These are phyloP conservation scores for Aureobasidium namibiae DNA, from an alignment of 2,329 filamentous ascomycete genomes.

Conservation along the genomic window DNA sequence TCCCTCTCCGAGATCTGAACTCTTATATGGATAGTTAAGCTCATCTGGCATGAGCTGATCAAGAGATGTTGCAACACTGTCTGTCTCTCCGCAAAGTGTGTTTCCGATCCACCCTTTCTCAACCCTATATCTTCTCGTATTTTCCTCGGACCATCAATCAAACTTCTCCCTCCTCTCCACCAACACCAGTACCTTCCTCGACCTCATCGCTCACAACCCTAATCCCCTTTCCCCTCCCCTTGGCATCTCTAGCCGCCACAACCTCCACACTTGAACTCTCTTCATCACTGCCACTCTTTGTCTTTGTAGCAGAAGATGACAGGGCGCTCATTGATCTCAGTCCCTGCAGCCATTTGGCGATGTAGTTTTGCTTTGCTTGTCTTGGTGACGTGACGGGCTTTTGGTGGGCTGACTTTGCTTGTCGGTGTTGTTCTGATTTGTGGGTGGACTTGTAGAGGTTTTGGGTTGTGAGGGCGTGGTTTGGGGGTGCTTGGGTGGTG, in stretches of 20 bases:
- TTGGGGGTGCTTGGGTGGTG: background rate
- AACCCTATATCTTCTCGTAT: no score
- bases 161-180: background rate
- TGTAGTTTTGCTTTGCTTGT: background rate
- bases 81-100: no score
- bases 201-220: background rate
- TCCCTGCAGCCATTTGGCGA: background rate
- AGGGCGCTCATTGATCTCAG: background rate
- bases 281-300: background rate
- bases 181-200: background rate
- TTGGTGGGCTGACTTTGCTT: background rate
- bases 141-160: background rate
- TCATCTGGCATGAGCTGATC: no score
- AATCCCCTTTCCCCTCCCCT: background rate
- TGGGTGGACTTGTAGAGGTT: background rate
- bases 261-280: background rate
- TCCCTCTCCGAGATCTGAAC: background rate
- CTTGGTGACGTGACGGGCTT: no score
- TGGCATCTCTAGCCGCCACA: background rate
- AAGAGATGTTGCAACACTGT: no score
- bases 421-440: no score
- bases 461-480: no score
- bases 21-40: background rate
- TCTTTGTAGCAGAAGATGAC: background rate
- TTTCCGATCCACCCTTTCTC: no score